Evolutionary conservation across 805 yeast species (phyloP).

Genomic region (Kluyveromyces aestuarii): DNA sequence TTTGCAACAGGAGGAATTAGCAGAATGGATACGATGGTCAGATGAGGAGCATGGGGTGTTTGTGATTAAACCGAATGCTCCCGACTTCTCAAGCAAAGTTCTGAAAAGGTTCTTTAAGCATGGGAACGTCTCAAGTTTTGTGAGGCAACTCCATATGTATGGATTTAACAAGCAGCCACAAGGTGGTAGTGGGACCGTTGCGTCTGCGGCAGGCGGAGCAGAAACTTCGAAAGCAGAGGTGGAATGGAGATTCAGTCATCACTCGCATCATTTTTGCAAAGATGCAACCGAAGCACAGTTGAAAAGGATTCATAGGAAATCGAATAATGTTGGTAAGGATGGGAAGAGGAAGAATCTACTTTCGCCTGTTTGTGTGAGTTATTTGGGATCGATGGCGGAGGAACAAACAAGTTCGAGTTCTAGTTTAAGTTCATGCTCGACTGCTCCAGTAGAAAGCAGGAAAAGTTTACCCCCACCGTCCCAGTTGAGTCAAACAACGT

Average conservation of each 20-base stretch:
- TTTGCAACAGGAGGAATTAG: slow-evolving; percentile 14
- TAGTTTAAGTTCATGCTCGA: not conserved
- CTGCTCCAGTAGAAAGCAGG: not conserved
- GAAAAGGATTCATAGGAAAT: slow-evolving; percentile 24
- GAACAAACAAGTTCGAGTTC: not conserved
- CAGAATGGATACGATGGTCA: slow-evolving; percentile 23
- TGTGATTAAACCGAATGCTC: slow-evolving; percentile 20
- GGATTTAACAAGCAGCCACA: slow-evolving; percentile 4
- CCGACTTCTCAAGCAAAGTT: slow-evolving; percentile 18
- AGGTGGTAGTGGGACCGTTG: not conserved
- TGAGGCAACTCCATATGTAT: slow-evolving; percentile 71
- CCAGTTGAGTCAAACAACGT: not conserved
- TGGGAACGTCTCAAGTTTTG: slow-evolving; percentile 88
- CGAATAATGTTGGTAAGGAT: slow-evolving; percentile 24
- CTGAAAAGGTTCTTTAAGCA: slow-evolving; percentile 80
- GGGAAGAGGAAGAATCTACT: slow-evolving; percentile 24
- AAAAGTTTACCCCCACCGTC: not conserved
- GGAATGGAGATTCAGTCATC: slow-evolving; percentile 26
- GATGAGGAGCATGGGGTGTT: slow-evolving; percentile 13
- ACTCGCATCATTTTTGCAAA: slow-evolving; percentile 19
- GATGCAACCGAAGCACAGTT: slow-evolving; percentile 15
- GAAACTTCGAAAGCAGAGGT: slow-evolving; percentile 7
- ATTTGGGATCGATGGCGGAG: slow-evolving; percentile 7
- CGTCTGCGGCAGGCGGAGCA: slow-evolving; percentile 3
- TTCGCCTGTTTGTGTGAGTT: slow-evolving; percentile 23